A percentile compares a stretch with the other conserved stretches of the same genome.
Conservation (phyloP, 2,329 filamentous ascomycete genomes). For the Aspergillus novoparasiticus region DNA sequence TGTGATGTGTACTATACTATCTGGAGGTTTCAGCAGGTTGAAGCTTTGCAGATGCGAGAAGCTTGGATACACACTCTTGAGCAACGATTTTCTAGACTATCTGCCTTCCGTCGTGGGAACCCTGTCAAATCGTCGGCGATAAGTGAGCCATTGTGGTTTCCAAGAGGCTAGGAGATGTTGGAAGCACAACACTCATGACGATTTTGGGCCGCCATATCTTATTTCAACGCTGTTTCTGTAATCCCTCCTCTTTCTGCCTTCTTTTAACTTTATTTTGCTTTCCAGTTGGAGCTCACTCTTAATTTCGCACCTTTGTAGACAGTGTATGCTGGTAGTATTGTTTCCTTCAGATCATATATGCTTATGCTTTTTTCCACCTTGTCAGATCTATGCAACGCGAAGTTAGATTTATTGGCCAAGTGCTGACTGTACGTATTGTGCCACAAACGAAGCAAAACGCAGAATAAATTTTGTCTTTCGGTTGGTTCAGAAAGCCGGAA, state of each 20-base stretch:
- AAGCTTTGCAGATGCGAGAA: neutral
- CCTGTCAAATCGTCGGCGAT: no score
- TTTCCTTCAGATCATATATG: no score
- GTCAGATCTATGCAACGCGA: neutral
- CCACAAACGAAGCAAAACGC: neutral
- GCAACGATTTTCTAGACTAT: neutral
- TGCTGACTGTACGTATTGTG: neutral
- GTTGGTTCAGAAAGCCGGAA: no score
- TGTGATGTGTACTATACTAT: neutral
- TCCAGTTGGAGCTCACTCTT: no score
- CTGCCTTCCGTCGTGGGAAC: neutral
- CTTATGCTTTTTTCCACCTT: no score
- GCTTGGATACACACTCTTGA: neutral
- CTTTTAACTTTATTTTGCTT: no score
- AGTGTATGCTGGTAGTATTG: no score
- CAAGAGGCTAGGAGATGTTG: neutral
- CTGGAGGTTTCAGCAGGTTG: neutral
- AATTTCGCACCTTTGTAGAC: no score
- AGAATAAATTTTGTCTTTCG: no score
- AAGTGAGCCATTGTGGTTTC: neutral
- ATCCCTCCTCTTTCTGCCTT: no score
- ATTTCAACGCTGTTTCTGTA: neutral
- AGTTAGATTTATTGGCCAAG: neutral
- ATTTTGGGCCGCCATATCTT: neutral
- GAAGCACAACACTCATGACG: neutral